These are phyloP conservation scores for Trichocladium uniseriatum DNA, from an alignment of 495 filamentous ascomycete genomes.

Conservation along the genomic window DNA sequence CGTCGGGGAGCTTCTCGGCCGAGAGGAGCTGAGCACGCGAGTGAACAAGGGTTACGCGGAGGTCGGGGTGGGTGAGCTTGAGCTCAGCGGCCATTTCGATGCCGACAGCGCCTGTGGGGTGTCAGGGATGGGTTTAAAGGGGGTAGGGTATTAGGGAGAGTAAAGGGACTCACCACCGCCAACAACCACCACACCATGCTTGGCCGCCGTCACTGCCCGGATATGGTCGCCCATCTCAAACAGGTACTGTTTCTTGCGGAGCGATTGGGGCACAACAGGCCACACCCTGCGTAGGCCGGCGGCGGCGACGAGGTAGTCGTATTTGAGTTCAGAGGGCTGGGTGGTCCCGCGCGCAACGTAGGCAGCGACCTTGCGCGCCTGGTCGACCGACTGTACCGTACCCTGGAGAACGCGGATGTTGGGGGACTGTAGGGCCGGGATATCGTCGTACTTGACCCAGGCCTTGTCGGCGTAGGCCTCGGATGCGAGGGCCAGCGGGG, in stretches of 20 bases:
- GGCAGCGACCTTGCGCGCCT: conserved; percentile 40
- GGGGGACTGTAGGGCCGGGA: conserved; percentile 47
- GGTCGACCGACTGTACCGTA: conserved; percentile 45
- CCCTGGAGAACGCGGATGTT: conserved; percentile 50
- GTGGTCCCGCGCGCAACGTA: conserved; percentile 24
- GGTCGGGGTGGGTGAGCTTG: conserved; percentile 46
- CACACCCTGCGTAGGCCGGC: conserved; percentile 53
- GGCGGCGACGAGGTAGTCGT: conserved; percentile 57
- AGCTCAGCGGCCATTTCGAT: conserved; percentile 65
- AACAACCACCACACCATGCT: conserved; percentile 49
- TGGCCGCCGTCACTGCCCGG: conserved; percentile 25
- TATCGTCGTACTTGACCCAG: conserved; percentile 53
- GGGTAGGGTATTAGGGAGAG: not conserved
- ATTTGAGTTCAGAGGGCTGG: conserved; percentile 31
- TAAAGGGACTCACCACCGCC: conserved; percentile 35
- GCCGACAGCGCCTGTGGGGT: conserved; percentile 50
- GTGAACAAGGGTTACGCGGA: conserved; percentile 57
- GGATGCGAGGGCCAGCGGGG: conserved; percentile 52
- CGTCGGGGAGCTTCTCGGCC: conserved; percentile 55
- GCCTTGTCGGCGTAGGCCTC: conserved; percentile 44
- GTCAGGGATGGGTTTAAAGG: not conserved
- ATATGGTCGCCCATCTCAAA: conserved; percentile 45
- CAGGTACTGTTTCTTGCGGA: conserved; percentile 45
- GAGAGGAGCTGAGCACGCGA: conserved; percentile 54
- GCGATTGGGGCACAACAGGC: conserved; percentile 53